Evolutionary conservation across 805 yeast species (phyloP).

Genomic region (Metschnikowia lachancei): DNA sequence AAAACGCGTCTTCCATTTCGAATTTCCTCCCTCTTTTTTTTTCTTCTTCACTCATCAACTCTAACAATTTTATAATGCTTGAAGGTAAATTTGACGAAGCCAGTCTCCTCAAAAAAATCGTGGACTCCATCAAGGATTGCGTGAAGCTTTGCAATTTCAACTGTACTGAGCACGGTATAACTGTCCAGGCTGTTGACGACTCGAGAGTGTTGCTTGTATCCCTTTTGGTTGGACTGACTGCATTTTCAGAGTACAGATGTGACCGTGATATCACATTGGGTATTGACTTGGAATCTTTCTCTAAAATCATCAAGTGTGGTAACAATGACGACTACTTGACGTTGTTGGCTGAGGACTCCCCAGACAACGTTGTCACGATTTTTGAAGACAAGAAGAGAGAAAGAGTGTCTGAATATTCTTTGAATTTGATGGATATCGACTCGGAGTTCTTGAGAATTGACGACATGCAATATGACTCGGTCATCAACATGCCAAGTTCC

Average conservation of each 20-base stretch:
- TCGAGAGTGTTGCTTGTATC: slow-evolving; percentile 93
- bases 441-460: slow-evolving; percentile 92
- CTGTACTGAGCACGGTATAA: slow-evolving; percentile 91
- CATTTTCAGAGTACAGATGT: slow-evolving; percentile 90
- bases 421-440: slow-evolving; percentile 94
- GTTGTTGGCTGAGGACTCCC: slow-evolving; percentile 82
- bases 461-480: slow-evolving; percentile 86
- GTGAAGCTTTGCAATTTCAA: slow-evolving; percentile 95
- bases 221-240: slow-evolving; percentile 79
- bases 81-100: slow-evolving; percentile 98
- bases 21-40: too few relatives aligned
- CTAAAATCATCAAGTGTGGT: slow-evolving; percentile 88
- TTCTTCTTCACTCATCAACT: not conserved
- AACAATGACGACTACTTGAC: slow-evolving; percentile 85
- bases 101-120: slow-evolving; percentile 81
- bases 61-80: slow-evolving; percentile 54
- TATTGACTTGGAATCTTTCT: slow-evolving; percentile 79
- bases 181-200: slow-evolving; percentile 96
- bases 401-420: slow-evolving; percentile 84
- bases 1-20: too few relatives aligned
- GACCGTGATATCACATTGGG: slow-evolving; percentile 92
- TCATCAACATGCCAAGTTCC: slow-evolving; percentile 78
- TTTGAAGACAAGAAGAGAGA: slow-evolving; percentile 92
- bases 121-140: slow-evolving; percentile 92
- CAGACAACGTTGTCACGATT: slow-evolving; percentile 72